Evolutionary conservation across 1,139 yeast genomes (phyloP).

Genomic region (Entelexis paramagnoliae): DNA sequence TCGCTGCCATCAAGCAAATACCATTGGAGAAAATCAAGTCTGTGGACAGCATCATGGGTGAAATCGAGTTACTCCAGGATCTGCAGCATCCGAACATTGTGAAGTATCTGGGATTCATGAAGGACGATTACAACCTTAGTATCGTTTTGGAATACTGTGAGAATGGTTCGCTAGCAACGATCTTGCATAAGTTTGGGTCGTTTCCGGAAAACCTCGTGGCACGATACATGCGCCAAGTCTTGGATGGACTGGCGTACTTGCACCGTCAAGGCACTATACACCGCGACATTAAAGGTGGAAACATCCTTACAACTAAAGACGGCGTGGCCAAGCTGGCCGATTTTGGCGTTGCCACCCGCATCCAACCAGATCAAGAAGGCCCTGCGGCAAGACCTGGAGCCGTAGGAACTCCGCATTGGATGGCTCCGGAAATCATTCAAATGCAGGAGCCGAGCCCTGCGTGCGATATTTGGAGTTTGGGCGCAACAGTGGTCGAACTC

Average conservation of each 20-base stretch:
- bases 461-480: constrained; percentile 69
- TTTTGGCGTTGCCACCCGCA: constrained; percentile 59
- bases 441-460: constrained; percentile 82
- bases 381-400: constrained; percentile 17
- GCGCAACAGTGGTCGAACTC: constrained; percentile 83
- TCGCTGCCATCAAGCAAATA: constrained; percentile 81
- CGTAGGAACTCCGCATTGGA: constrained; percentile 74
- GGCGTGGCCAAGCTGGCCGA: constrained; percentile 64
- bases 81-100: constrained; percentile 89
- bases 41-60: constrained; percentile 35
- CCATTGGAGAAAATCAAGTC: constrained; percentile 38
- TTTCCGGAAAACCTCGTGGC: constrained; percentile 53
- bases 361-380: constrained; percentile 21
- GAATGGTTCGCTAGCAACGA: constrained; percentile 70
- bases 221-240: constrained; percentile 55
- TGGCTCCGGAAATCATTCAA: constrained; percentile 63
- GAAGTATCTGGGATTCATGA: constrained; percentile 78
- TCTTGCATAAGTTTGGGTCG: constrained; percentile 46
- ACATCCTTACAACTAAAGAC: constrained; percentile 50
- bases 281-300: constrained; percentile 72
- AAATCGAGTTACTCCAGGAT: constrained; percentile 44
- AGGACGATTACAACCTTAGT: constrained; percentile 54
- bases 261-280: constrained; percentile 68
- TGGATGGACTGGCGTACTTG: constrained; percentile 58
- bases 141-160: constrained; percentile 76